Evolutionary conservation across 73 alveolate species (phyloP), one percentile per base, ranked within the genome.

Genomic region (Paramecium pentaurelia): DNA sequence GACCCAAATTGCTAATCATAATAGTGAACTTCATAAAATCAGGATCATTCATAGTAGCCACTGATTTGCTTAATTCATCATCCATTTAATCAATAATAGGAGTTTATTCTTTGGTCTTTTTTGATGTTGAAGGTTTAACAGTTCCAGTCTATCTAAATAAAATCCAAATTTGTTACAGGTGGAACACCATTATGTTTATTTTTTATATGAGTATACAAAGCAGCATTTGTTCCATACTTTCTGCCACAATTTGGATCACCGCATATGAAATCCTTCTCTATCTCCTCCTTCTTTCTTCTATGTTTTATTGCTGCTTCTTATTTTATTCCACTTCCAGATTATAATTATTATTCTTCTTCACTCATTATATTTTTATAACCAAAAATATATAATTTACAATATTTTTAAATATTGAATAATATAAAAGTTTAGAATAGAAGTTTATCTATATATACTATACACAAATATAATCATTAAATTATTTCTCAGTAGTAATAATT

Each of bases 241-340:
- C 88, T 89, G 10, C 94, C 94, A 45, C 94, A 89, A 89, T 89
- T 83, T 4, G 94, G 94, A 77, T 83, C 86, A 14, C 94, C 94
- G 51, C 94, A 89, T 25, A 89, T 89, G 45, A 64, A 89, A 25
- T 89, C 94, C 77, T 83, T 89, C 42, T 89, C 94, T 1, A 89
- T 89, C 42, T 89, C 92, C 16, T 71, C 38, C 42, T 89, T 89
- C 58, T 89, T 89, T 89, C 94, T 89, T 89, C 94, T 89, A 37
- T 89, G 94, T 54, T 89, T 80, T 10, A 44, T 36, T 20, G 75
- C 36, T 73, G 47, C 18, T 10, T 37, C 60, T 37, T 16, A 14
- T 34, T 37, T 73, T 5, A 8, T 73, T 73, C 84, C 84, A 36
- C 60, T 40, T 32, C 58, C 87, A 36, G 87, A 73, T 37, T 73